Base-by-base conservation (phyloP, 106 monocot species). In the Xerophyta viscosa region DNA sequence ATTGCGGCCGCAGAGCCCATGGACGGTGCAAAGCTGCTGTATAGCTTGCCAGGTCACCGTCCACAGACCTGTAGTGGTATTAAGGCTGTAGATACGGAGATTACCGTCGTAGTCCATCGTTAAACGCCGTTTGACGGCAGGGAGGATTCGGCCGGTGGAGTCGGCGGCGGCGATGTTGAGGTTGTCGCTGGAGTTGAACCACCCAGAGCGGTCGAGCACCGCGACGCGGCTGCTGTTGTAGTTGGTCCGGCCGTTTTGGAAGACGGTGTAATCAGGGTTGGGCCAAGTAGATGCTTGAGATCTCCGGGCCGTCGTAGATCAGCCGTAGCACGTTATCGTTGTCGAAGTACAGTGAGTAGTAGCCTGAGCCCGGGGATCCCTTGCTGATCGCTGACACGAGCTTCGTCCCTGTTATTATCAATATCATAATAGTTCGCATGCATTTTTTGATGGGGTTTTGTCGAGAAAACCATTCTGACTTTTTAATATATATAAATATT, bases 271-370 rank as follows among this genome's bases (percentile, higher is more conserved):
- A 30, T 50, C 49, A 11, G 48, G 54, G 43, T 22, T 53, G 13
- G 65, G 65, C 65, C 65, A 65, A 42, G n/a, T 65, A 65, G 18
- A 65, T 44, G 28, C 54, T 56, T 6, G 69, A 48, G 2, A 65
- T 29, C 14, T 69, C 52, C 6, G 69, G 69, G 12, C 69, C 64
- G 24, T 70, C 37, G 24, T 76, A 76, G 7, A 69, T 43, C 33
- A 76, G 48, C n/a, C 21, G 7, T 11, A 76, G 58, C 15, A 76
- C 54, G 19, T 64, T 64, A 26, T 64, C 22, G 20, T 45, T 64
- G 59, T 53, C 64, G 47, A 76, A 76, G 15, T 23, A 31, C 30
- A 76, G 52, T 18, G 45, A 58, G 29, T 64, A 76, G 22, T 37
- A 65, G 37, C 69, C 64, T 2, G 64, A 58, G 24, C 8, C 4